Base-by-base conservation (phyloP, 805 yeast genomes). In the Jamesozyma rosinii region DNA sequence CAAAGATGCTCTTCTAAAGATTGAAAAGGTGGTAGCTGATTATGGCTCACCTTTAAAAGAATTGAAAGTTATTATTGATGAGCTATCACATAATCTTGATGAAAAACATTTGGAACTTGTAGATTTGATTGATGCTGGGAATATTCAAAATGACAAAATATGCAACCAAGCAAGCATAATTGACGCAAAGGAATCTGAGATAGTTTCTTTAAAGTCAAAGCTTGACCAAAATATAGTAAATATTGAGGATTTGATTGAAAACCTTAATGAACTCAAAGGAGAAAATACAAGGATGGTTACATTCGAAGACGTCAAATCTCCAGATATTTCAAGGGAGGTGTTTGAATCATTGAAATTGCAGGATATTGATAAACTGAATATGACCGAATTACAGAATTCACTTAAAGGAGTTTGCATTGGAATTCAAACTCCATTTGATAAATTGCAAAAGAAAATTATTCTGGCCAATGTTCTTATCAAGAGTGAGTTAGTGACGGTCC, bases 321-420 rank as follows among this genome's bases (percentile, higher is more conserved):
- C 45, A 9, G 36, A 38, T 8, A 22, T 48, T 11, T 8, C 43
- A 5, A 20, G 14, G n/a, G 18, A 36, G 4, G 24, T 21, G 8
- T 43, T 17, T 30, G 26, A 43, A 8, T 13, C 41, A 2, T 26
- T 48, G 5, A 27, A 43, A 5, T 13, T 67, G 1, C 46, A 51
- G 1, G 36, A 46, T 21, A 55, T 67, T 14, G 68, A 66, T 37
- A 38, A 44, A 3, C 49, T 64, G n/a, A 50, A 59, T 24, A 27
- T 59, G 46, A 50, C 56, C 1, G 53, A 59, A 17, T 54, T 65
- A 15, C 67, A 63, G 26, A 67, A 66, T 49, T 44, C 57, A 2
- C 50, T 65, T 22, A 67, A 65, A 45, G 59, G 64, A 47, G 46
- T 65, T 13, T 49, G 65, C 40, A 48, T 65, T 4, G 49, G 55